Conservation (phyloP, 139 green algal genomes). For the Pseudopediastrum boryanum region DNA sequence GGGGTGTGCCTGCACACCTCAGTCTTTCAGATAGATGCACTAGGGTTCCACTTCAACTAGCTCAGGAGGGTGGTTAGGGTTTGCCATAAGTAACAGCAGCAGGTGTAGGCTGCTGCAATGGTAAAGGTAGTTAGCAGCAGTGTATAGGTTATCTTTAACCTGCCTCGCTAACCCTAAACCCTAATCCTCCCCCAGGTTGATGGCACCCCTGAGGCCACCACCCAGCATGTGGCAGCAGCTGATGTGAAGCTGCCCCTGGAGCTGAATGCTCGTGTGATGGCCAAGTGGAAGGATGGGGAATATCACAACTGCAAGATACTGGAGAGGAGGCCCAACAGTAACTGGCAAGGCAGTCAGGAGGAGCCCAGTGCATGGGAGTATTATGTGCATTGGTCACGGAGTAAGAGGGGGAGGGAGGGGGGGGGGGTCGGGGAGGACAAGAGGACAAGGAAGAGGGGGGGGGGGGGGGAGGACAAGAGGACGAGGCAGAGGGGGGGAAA, state of each 20-base stretch:
- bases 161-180: no score
- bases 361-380: conserved; percentile 81
- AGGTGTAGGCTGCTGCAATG: no score
- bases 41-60: no score
- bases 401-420: conserved; percentile 52
- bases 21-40: no score
- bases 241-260: conserved; percentile 87
- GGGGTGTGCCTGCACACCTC: no score
- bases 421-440: neutral
- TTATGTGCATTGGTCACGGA: conserved; percentile 99
- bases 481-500: neutral
- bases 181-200: neutral
- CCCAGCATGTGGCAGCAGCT: neutral
- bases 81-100: no score
- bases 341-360: conserved; percentile 24
- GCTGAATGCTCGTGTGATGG: conserved; percentile 74
- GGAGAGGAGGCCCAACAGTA: conserved; percentile 67
- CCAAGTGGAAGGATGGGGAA: conserved; percentile 81
- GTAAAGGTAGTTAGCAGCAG: no score
- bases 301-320: conserved; percentile 84
- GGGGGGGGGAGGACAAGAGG: neutral
- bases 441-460: neutral
- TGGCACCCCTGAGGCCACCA: neutral
- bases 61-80: no score
- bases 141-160: no score